phyloP scores from a whole-genome alignment of 192 early-diverging fungal genomes.

The Gryganskiella cystojenkinii region DNA sequence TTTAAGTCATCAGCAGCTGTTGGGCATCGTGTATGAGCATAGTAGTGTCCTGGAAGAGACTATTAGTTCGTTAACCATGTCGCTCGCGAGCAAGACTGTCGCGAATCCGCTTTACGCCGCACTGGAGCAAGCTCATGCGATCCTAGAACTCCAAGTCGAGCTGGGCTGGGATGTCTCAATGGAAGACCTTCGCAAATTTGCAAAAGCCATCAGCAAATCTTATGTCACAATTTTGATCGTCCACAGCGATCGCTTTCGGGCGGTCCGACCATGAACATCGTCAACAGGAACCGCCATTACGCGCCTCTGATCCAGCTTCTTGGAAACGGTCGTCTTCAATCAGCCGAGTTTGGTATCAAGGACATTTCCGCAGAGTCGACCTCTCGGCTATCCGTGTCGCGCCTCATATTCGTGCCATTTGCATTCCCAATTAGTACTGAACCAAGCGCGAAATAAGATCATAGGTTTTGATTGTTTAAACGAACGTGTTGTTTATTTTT shows the following conservation, averaged over 20 bases:
- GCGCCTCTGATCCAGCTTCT: neutral
- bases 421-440: no score
- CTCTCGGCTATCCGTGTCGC: no score
- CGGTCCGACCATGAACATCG: neutral
- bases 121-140: neutral
- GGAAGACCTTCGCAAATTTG: neutral
- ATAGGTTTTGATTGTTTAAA: no score
- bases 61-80: neutral
- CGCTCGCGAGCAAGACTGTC: neutral
- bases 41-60: neutral
- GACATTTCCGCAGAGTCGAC: no score
- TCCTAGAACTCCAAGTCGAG: slow-evolving; percentile 7
- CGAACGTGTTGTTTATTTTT: no score
- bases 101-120: slow-evolving; percentile 8
- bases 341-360: neutral
- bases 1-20: neutral
- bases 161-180: slow-evolving; percentile 10
- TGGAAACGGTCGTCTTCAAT: neutral
- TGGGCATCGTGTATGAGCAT: neutral
- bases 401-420: no score
- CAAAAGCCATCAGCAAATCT: neutral
- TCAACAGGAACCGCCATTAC: neutral
- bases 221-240: neutral
- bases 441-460: no score
- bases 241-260: neutral